Evolutionary conservation across 2,329 filamentous ascomycete genomes (phyloP).

Genomic region (Fusarium abutilonis): DNA sequence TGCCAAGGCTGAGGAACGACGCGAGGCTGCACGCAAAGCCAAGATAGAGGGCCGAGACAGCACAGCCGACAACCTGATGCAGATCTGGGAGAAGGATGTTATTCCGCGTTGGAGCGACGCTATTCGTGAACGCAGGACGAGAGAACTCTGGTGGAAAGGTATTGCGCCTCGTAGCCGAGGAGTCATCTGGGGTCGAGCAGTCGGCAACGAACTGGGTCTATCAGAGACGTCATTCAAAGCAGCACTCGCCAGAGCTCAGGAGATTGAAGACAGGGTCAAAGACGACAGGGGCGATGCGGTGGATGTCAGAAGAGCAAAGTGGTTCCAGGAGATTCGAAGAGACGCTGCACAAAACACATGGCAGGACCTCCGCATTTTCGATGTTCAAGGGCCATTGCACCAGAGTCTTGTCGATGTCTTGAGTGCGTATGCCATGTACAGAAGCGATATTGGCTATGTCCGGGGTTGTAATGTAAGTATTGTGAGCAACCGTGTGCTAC

Average conservation of each 20-base stretch:
- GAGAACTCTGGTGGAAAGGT: slow-evolving; percentile 85
- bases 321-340: slow-evolving; percentile 70
- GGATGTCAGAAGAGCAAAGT: slow-evolving; percentile 65
- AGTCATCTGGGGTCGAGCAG: slow-evolving; percentile 73
- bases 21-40: slow-evolving; percentile 62
- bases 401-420: slow-evolving; percentile 75
- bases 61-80: slow-evolving; percentile 63
- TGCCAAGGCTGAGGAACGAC: slow-evolving; percentile 67
- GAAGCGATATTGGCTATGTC: slow-evolving; percentile 82
- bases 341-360: slow-evolving; percentile 74
- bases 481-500: slow-evolving; percentile 10
- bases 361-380: slow-evolving; percentile 78
- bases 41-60: slow-evolving; percentile 65
- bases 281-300: slow-evolving; percentile 62
- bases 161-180: slow-evolving; percentile 76
- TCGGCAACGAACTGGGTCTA: slow-evolving; percentile 78
- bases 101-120: slow-evolving; percentile 79
- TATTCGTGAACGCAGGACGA: slow-evolving; percentile 73
- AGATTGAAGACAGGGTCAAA: slow-evolving; percentile 66
- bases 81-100: slow-evolving; percentile 80
- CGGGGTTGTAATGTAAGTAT: slow-evolving; percentile 75
- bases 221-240: slow-evolving; percentile 74
- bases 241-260: slow-evolving; percentile 73
- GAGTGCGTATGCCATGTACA: slow-evolving; percentile 82
- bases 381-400: slow-evolving; percentile 72